These are phyloP conservation scores for Angophora floribunda DNA, from an alignment of 345 rosid genomes.

Conservation along the genomic window DNA sequence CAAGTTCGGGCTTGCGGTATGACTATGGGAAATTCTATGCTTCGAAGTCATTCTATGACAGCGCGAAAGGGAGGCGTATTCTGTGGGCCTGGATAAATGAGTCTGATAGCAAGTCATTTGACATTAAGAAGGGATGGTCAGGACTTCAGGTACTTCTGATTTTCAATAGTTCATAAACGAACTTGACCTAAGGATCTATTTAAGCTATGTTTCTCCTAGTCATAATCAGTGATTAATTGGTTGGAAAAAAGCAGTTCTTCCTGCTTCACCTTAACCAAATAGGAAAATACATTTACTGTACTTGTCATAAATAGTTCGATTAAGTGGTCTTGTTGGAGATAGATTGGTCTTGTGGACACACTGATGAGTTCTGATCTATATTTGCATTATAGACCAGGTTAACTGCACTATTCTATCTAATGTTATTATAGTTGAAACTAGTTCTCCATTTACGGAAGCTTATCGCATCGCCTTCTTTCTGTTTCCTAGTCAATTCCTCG, in stretches of 20 bases:
- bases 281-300: not conserved
- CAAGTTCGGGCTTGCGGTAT: conserved; percentile 34
- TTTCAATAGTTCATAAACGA: not conserved
- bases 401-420: not conserved
- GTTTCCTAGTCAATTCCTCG: conserved; percentile 44
- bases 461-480: not conserved
- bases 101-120: conserved; percentile 18
- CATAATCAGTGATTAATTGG: not conserved
- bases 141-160: conserved; percentile 26
- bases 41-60: conserved; percentile 60
- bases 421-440: not conserved
- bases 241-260: not conserved
- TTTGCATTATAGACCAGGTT: not conserved
- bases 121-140: conserved; percentile 40
- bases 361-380: not conserved
- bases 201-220: too few species aligned
- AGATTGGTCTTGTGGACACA: not conserved
- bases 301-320: not conserved
- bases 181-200: not conserved
- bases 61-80: conserved; percentile 25
- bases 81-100: conserved; percentile 49
- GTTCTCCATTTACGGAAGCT: not conserved
- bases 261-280: not conserved
- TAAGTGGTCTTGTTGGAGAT: not conserved
- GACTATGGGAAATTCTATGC: conserved; percentile 83